Evolutionary conservation across 2,329 filamentous ascomycete genomes (phyloP).

Genomic region (Phyllosticta citribraziliensis): DNA sequence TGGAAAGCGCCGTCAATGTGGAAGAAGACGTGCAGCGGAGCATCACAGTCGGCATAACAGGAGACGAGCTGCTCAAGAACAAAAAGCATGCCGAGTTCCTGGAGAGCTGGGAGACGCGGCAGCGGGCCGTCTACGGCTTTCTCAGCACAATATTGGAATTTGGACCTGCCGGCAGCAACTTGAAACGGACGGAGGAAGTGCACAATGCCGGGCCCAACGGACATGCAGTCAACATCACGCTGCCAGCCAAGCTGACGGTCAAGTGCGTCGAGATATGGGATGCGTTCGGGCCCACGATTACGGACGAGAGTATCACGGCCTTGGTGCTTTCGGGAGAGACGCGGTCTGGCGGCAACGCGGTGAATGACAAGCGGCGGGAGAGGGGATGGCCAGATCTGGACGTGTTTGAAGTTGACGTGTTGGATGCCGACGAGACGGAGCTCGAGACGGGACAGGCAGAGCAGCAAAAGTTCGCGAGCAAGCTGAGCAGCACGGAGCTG

Average conservation of each 20-base stretch:
- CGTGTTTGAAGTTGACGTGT: slow-evolving; percentile 81
- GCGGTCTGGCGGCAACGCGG: slow-evolving; percentile 66
- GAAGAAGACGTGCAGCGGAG: slow-evolving; percentile 32
- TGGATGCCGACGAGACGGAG: slow-evolving; percentile 57
- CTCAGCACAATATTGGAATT: slow-evolving; percentile 52
- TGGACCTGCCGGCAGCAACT: slow-evolving; percentile 39
- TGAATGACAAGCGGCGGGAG: slow-evolving; percentile 72
- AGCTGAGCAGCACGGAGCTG: slow-evolving; percentile 89
- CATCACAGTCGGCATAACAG: slow-evolving; percentile 79
- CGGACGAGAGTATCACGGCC: slow-evolving; percentile 65
- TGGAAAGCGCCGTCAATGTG: slow-evolving; percentile 32
- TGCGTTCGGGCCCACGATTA: slow-evolving; percentile 82
- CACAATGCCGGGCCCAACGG: slow-evolving; percentile 39
- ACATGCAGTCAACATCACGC: slow-evolving; percentile 45
- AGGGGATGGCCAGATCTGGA: slow-evolving; percentile 68
- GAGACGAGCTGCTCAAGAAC: slow-evolving; percentile 73
- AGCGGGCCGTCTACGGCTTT: slow-evolving; percentile 60
- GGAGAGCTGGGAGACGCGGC: slow-evolving; percentile 69
- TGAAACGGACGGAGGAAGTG: slow-evolving; percentile 34
- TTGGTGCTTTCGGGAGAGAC: slow-evolving; percentile 87
- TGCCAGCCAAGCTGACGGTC: slow-evolving; percentile 56
- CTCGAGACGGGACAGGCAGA: slow-evolving; percentile 20
- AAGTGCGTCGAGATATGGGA: slow-evolving; percentile 81
- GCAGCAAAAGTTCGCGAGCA: slow-evolving; percentile 59
- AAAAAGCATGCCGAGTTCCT: slow-evolving; percentile 80